Base-by-base conservation (phyloP, 106 monocot species). In the Ottelia alismoides region DNA sequence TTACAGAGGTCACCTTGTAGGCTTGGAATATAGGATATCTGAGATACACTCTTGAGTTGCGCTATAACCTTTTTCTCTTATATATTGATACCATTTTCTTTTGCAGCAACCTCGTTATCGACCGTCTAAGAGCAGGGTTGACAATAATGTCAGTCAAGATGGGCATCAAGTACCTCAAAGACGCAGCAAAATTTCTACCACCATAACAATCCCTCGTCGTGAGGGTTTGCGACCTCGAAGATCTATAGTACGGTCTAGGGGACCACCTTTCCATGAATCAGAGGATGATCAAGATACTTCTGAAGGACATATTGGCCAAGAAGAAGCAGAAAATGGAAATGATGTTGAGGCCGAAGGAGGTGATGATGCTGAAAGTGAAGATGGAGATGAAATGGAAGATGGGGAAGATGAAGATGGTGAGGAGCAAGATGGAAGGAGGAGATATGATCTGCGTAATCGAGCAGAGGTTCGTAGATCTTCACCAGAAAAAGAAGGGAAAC, bases 381-480 rank as follows among this genome's bases (percentile, higher is more conserved):
- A 52, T 29, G 84, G 77, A 60, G 85, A 61, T 62, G 89, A 69
- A 20, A 78, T 83, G 44, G 85, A 70, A 57, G 92, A 77, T 29
- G 79, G 65, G 27, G 92, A 83, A 52, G 87, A 74, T 27, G 88
- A 80, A 40, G 86, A 86, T 47, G 90, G 85, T 51, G 89, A 64
- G 25, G 96, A 79, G 61, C 87, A 86, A 56, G 72, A 98, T 12
- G 85, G 88, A 52, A 88, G 90, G 31, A 82, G 77, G 50, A 64
- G 98, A 52, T 98, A 98, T 83, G 98, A 98, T 63, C 50, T 98
- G 28, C 60, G 90, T 20, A 81, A 98, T 25, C 78, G 98, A 66
- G 66, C 85, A 56, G 88, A 89, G 51, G 82, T 98, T 62, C 82
- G 82, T 23, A 82, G 90, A 70, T 66, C 61, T 20, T 76, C 79